Percentiles rank a stretch among this genome's conserved stretches.
These are phyloP conservation scores for Cytospora piceae DNA, from an alignment of 2,329 filamentous ascomycete genomes.

Conservation along the genomic window DNA sequence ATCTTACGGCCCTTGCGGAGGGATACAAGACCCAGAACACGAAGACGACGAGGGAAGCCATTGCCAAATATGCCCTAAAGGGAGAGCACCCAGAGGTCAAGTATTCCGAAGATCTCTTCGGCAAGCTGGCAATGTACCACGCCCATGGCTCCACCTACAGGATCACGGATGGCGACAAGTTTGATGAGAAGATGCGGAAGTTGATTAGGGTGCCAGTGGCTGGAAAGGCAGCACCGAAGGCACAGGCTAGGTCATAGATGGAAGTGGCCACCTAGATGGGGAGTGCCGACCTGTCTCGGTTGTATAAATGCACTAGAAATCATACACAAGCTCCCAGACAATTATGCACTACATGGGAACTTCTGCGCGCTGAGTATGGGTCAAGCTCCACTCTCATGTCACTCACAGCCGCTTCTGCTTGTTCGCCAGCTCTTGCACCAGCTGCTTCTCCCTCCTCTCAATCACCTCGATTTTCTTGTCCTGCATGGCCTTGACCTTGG, in stretches of 20 bases:
- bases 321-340: neutral
- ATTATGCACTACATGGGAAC: neutral
- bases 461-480: slow-evolving; percentile 58
- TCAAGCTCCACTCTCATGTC: neutral
- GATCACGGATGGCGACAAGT: slow-evolving; percentile 33
- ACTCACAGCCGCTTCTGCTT: slow-evolving; percentile 25
- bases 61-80: slow-evolving; percentile 44
- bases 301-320: slow-evolving; percentile 24
- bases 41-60: slow-evolving; percentile 37
- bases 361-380: neutral
- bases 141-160: slow-evolving; percentile 40
- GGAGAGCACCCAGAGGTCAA: slow-evolving; percentile 44
- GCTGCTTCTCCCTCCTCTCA: slow-evolving; percentile 53
- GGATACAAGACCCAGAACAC: slow-evolving; percentile 29
- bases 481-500: slow-evolving; percentile 55
- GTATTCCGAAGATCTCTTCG: slow-evolving; percentile 37
- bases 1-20: neutral
- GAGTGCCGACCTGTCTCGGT: neutral
- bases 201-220: slow-evolving; percentile 19
- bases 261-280: neutral
- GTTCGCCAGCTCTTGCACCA: slow-evolving; percentile 46
- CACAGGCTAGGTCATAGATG: neutral
- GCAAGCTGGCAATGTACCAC: slow-evolving; percentile 43
- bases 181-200: slow-evolving; percentile 38
- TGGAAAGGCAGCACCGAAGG: neutral